Evolutionary conservation across 2,329 filamentous ascomycete species (phyloP), one percentile per base, ranked within the genome.

Genomic region (Calonectria naviculata): DNA sequence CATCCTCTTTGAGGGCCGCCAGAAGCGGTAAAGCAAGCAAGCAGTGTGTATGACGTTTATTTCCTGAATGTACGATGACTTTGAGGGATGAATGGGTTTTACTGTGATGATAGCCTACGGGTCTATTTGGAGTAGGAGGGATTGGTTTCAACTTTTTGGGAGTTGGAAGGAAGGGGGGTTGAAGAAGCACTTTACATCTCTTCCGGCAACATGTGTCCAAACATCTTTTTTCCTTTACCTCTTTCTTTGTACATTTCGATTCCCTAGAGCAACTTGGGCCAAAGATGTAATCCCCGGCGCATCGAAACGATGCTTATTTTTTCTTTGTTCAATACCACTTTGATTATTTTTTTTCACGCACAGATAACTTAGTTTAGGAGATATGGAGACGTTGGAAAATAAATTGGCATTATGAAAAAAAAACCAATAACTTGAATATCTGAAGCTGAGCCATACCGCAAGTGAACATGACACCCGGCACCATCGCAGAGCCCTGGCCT

Each of bases 1-100:
- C 46, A 85, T 90, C 58, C 78, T 91, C 15, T 26, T 68, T 24
- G 66, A 77, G 52, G 69, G 75, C 21, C 66, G 74, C 34, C 12
- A 67, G 26, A 78, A 78, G 69, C 41, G 65, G 17, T 41, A 70
- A 72, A 73, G 24, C 41, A 5, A 42, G 24, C 49, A 15, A 54
- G 52, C 65, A 8, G 26, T 42, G 54, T 68, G 34, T 36, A 58
- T 36, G 52, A 58, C 34, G 52, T 56, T 31, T 69, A n/a, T 54
- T 9, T 36, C 46, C 58, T 46, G 42, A 65, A 65, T 76, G 65
- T 76, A 73, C 72, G 70, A 78, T 76, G 74, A 69, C 58, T 67
- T 36, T 73, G 73, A 61, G 68, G 68, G 64, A 52, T 56, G 38
- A 52, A 67, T 71, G 64, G 70, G 63, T 58, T 36, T 68, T 69